Percentiles rank a stretch among this genome's conserved stretches.
phyloP scores from a whole-genome alignment of 2,329 filamentous ascomycete species.

The Fusarium phyllophilum region DNA sequence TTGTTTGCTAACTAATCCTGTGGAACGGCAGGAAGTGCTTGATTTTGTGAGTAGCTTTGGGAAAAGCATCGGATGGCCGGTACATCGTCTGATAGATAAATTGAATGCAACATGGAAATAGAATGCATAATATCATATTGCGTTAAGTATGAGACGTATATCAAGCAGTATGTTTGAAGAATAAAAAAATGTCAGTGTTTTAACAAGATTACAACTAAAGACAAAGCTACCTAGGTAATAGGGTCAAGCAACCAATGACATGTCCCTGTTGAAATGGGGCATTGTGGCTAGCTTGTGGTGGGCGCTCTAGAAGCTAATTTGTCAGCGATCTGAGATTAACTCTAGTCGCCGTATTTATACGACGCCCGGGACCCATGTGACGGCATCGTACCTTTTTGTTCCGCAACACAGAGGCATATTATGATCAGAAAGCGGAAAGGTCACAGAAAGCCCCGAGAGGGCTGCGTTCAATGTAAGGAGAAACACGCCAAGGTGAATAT shows the following conservation, averaged over 20 bases:
- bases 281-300: neutral
- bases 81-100: rapidly evolving
- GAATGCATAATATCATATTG: rapidly evolving
- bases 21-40: neutral
- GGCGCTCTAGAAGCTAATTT: neutral
- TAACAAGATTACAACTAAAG: no score
- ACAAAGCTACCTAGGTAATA: no score
- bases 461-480: neutral
- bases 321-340: neutral
- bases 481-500: neutral
- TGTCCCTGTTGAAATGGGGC: no score
- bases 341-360: neutral
- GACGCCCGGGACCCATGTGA: neutral
- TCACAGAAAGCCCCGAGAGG: neutral
- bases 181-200: neutral
- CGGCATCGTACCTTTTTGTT: rapidly evolving
- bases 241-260: no score
- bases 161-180: rapidly evolving
- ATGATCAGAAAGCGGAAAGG: neutral
- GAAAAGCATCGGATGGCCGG: neutral
- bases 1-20: neutral
- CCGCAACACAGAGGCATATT: rapidly evolving
- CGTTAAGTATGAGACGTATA: no score
- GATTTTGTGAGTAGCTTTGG: neutral
- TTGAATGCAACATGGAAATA: neutral